Conservation (phyloP, 2,329 filamentous ascomycete genomes). For the Botrytis hyacinthi region DNA sequence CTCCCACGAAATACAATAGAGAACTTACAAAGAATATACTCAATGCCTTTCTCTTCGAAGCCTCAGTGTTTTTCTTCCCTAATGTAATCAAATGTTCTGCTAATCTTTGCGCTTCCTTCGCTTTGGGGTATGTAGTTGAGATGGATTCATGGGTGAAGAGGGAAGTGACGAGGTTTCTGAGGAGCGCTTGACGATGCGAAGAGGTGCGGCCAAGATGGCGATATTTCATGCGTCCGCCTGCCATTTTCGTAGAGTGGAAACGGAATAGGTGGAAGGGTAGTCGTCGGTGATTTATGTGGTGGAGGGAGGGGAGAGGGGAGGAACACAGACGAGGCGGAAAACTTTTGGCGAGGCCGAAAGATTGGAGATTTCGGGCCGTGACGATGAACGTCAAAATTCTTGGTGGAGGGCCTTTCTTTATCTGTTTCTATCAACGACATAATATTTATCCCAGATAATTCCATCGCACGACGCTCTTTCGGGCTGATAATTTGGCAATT, state of each 20-base stretch:
- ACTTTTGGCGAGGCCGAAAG: conserved; percentile 28
- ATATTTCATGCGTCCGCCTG: conserved; percentile 82
- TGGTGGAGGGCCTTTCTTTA: conserved; percentile 14
- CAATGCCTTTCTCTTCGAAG: conserved; percentile 70
- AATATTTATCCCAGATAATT: conserved; percentile 18
- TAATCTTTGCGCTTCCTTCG: conserved; percentile 91
- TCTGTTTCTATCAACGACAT: conserved; percentile 23
- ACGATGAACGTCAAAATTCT: conserved; percentile 10
- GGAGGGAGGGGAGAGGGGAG: not conserved
- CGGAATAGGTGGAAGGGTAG: not conserved
- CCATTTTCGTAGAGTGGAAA: conserved; percentile 58
- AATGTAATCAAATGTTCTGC: conserved; percentile 93
- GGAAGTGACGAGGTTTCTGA: conserved; percentile 93
- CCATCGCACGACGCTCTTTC: conserved; percentile 24
- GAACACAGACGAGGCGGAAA: conserved; percentile 19
- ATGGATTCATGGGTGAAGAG: conserved; percentile 93
- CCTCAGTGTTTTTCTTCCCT: conserved; percentile 89
- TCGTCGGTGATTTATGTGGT: not conserved
- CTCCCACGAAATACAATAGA: not conserved
- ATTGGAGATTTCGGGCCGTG: conserved; percentile 7
- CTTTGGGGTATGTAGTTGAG: conserved; percentile 92
- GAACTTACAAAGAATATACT: conserved; percentile 78
- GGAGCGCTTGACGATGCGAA: conserved; percentile 83
- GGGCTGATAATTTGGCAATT: conserved; percentile 24
- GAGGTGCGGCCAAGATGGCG: conserved; percentile 84